Evolutionary conservation across 1,284 basidiomycete genomes (phyloP).

Genomic region (Cryptococcus neoformans): DNA sequence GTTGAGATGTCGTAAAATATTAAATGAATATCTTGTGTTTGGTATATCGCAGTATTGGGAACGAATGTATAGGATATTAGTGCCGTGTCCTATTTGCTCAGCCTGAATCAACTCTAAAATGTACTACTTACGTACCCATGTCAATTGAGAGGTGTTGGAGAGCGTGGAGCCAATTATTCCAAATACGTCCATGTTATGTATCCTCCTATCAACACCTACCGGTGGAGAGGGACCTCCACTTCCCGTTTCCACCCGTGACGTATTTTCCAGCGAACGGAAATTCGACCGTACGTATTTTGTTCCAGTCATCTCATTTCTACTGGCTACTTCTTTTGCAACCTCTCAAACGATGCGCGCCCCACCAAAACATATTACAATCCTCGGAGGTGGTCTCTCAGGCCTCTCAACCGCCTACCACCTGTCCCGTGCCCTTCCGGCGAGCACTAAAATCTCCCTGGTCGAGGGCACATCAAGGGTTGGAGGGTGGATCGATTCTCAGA

Average conservation of each 20-base stretch:
- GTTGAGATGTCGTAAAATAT: conserved; percentile 17
- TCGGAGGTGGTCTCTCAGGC: conserved; percentile 47
- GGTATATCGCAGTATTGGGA: neutral
- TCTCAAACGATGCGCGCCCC: conserved; percentile 2
- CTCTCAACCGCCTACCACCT: conserved; percentile 45
- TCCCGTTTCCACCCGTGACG: neutral
- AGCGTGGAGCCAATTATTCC: too few relatives aligned
- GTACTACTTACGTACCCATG: too few relatives aligned
- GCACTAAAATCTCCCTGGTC: conserved; percentile 59
- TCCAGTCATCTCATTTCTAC: too few relatives aligned
- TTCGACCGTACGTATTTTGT: too few relatives aligned
- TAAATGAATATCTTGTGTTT: neutral
- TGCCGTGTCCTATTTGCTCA: too few relatives aligned
- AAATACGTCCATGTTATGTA: too few relatives aligned
- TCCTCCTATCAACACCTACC: too few relatives aligned
- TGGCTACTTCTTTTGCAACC: neutral
- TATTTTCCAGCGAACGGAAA: neutral
- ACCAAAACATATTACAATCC: conserved; percentile 35
- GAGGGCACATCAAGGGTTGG: conserved; percentile 67
- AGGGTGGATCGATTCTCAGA: conserved; percentile 77
- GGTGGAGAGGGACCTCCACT: neutral
- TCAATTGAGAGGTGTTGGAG: too few relatives aligned
- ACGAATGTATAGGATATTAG: neutral
- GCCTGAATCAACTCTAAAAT: too few relatives aligned
- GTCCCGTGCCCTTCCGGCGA: conserved; percentile 5